Evolutionary conservation across 73 alveolate species (phyloP).

Genomic region (Paramecium tetraurelia): DNA sequence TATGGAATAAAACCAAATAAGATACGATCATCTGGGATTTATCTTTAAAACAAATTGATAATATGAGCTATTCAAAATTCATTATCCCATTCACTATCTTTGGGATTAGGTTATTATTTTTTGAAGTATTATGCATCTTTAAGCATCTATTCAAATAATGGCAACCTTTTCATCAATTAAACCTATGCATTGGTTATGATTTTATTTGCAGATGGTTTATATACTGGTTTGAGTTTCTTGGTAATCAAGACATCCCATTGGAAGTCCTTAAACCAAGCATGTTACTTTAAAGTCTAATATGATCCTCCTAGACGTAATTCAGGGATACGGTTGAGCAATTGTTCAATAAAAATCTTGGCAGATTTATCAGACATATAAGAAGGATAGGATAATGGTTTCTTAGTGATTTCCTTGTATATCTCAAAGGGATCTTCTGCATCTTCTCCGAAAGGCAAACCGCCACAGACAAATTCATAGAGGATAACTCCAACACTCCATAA

Average conservation of each 20-base stretch:
- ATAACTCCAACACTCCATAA: slow-evolving; percentile 63
- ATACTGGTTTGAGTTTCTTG: neutral
- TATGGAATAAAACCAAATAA: slow-evolving; percentile 5
- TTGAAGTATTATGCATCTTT: slow-evolving; percentile 19
- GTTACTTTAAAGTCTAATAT: slow-evolving; percentile 23
- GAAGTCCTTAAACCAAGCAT: slow-evolving; percentile 60
- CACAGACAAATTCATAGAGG: slow-evolving; percentile 72
- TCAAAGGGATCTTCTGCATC: slow-evolving; percentile 78
- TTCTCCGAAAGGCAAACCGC: slow-evolving; percentile 77
- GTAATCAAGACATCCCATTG: slow-evolving; percentile 27
- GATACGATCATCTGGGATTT: neutral
- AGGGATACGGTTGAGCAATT: slow-evolving; percentile 42
- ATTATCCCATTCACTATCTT: slow-evolving; percentile 41
- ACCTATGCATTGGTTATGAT: neutral
- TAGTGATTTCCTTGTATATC: slow-evolving; percentile 61
- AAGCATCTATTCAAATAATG: neutral
- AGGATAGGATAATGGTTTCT: slow-evolving; percentile 54
- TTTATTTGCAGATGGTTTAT: neutral
- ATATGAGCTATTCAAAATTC: slow-evolving; percentile 35
- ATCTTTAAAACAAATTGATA: neutral
- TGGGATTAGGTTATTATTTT: neutral
- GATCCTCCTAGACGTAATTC: slow-evolving; percentile 64
- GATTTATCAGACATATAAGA: slow-evolving; percentile 56
- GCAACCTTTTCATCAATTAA: neutral
- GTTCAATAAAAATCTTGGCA: slow-evolving; percentile 42